Base-by-base conservation (phyloP, 2,329 filamentous ascomycete genomes). In the Phoma herbarum region DNA sequence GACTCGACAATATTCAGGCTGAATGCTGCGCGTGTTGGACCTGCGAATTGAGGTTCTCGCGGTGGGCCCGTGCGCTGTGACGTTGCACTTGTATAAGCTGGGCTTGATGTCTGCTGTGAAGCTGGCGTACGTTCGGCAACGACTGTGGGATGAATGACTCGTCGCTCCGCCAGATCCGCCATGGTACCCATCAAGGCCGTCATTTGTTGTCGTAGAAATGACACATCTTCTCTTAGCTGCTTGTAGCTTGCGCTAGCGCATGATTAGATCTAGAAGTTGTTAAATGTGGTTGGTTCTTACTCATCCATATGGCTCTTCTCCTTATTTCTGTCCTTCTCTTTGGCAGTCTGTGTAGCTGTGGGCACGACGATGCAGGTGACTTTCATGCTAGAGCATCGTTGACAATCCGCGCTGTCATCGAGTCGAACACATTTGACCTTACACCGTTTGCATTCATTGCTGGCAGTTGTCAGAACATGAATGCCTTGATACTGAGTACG, bases 1-100 rank as follows among this genome's bases (percentile, higher is more conserved):
- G 60, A 55, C 39, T 68, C 64, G 2, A 65, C 64, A n/a, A 68
- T 63, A 22, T 62, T 63, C n/a, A 68, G 59, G 18, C 66, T 65
- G 37, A 67, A 67, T 1, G 59, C 64, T 14, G 66, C 63, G 23
- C 64, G 62, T 3, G 66, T 68, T 20, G 66, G 66, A 2, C 66
- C 66, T 11, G 66, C 45, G 42, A 68, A 68, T 22, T 65, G 62
- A 45, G 66, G 64, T 47, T 67, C 47, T 33, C 35, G 47, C 12
- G 62, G 62, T 26, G 54, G 45, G 9, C 41, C 48, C 3, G 49
- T 35, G 29, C 57, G 55, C 23, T 60, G 62, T 29, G 33, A 48
- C 6, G 37, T 47, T n/a, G 23, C 54, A 10, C n/a, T 52, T 18
- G 61, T 54, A 11, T 58, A 48, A 8, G 52, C 9, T 20, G 63